phyloP scores from a whole-genome alignment of 2,329 filamentous ascomycete species.

The Hymenoscyphus linearis region DNA sequence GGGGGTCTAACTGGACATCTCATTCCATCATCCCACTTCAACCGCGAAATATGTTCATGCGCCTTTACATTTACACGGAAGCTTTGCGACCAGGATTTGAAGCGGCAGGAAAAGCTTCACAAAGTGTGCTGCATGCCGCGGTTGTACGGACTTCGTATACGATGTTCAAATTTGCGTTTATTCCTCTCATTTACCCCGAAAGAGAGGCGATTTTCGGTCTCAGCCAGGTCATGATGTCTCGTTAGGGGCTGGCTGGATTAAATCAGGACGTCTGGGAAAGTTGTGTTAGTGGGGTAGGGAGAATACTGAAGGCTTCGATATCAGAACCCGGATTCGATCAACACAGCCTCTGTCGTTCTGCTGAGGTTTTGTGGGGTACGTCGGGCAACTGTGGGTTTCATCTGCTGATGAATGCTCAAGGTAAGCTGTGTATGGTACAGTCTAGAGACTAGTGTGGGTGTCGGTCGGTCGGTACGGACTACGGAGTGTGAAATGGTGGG shows the following conservation, averaged over 20 bases:
- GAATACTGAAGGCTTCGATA: background rate
- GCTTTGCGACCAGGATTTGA: conserved; percentile 15
- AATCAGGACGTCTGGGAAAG: background rate
- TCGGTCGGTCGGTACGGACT: background rate
- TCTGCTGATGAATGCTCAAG: background rate
- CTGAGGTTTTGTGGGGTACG: background rate
- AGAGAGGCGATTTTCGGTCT: conserved; percentile 8
- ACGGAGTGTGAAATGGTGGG: background rate
- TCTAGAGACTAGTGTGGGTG: background rate
- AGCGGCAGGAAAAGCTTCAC: conserved; percentile 13
- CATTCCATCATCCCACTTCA: conserved; percentile 15
- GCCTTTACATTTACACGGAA: conserved; percentile 8
- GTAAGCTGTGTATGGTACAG: background rate
- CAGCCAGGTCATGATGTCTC: conserved; percentile 9
- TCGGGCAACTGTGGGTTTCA: background rate
- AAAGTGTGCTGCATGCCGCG: conserved; percentile 6
- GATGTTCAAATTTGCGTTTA: conserved; percentile 9
- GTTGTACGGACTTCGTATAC: conserved; percentile 4
- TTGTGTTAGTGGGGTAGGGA: background rate
- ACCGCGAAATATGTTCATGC: conserved; percentile 16
- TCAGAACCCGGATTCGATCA: conserved; percentile 5
- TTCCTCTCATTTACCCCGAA: conserved; percentile 11
- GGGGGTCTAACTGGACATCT: conserved; percentile 6
- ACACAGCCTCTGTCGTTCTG: conserved; percentile 10
- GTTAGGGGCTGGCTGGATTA: background rate